Conservation (phyloP, 2,329 filamentous ascomycete genomes). For the Microthyrium microscopicum region DNA sequence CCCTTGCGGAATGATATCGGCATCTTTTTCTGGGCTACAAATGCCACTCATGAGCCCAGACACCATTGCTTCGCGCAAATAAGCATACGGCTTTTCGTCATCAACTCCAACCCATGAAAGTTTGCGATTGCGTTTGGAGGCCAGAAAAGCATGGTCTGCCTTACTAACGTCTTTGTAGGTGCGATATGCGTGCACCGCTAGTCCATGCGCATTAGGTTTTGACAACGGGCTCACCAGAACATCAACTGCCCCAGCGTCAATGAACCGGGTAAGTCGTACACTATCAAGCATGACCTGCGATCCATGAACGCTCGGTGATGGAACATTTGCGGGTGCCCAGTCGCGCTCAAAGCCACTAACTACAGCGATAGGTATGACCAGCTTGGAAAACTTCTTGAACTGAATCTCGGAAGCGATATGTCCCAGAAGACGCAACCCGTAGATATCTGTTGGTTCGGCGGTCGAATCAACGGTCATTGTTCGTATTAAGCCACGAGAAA, state of each 20-base stretch:
- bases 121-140: slow-evolving; percentile 59
- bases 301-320: slow-evolving; percentile 18
- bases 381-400: slow-evolving; percentile 21
- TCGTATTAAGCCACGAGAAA: slow-evolving; percentile 12
- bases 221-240: slow-evolving; percentile 69
- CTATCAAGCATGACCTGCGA: slow-evolving; percentile 29
- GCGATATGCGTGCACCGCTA: slow-evolving; percentile 72
- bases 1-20: slow-evolving; percentile 45
- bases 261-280: slow-evolving; percentile 47
- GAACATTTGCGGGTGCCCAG: slow-evolving; percentile 13
- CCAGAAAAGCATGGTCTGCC: slow-evolving; percentile 56
- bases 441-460: slow-evolving; percentile 25
- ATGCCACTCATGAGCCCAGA: slow-evolving; percentile 80
- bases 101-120: slow-evolving; percentile 83
- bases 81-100: slow-evolving; percentile 73
- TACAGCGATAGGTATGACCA: slow-evolving; percentile 25
- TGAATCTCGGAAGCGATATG: slow-evolving; percentile 26
- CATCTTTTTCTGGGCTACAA: slow-evolving; percentile 50
- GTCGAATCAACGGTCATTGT: slow-evolving; percentile 15
- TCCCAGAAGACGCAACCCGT: slow-evolving; percentile 25
- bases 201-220: slow-evolving; percentile 52
- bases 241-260: slow-evolving; percentile 77
- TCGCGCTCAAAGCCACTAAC: slow-evolving; percentile 21
- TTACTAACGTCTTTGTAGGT: slow-evolving; percentile 59
- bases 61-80: slow-evolving; percentile 85